A percentile compares a stretch with the other conserved stretches of the same genome.
Evolutionary conservation across 164 flowering plant genomes (phyloP).

Genomic region (Taxillus chinensis): DNA sequence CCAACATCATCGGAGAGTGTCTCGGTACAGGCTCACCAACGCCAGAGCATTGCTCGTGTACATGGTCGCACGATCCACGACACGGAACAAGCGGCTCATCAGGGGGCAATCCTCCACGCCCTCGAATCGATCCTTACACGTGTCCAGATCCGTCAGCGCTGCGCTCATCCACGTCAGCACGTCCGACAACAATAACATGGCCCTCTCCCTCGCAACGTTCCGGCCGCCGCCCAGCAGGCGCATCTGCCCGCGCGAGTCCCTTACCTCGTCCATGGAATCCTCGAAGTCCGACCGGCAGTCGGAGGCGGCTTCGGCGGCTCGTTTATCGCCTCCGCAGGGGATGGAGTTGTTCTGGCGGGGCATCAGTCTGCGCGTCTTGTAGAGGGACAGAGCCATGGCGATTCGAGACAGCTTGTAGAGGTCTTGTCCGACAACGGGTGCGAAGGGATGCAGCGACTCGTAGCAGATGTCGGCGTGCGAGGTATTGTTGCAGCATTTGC

Average conservation of each 20-base stretch:
- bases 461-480: not conserved
- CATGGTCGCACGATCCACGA: not conserved
- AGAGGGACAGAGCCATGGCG: not conserved
- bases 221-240: not conserved
- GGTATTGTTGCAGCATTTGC: not conserved
- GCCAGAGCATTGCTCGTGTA: conserved; percentile 1
- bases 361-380: not conserved
- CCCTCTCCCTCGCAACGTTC: not conserved
- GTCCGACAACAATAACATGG: not conserved
- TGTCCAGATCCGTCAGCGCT: not conserved
- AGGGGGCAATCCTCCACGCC: not conserved
- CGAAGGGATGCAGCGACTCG: not conserved
- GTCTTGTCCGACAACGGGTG: not conserved
- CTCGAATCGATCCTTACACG: not conserved
- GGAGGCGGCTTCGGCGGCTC: not conserved
- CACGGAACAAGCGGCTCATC: not conserved
- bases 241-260: not conserved
- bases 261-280: not conserved
- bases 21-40: not conserved
- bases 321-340: not conserved
- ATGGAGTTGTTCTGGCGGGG: not conserved
- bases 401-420: not conserved
- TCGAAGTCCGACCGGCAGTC: not conserved
- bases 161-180: conserved; percentile 3
- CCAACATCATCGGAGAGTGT: not conserved